Evolutionary conservation across 129 eudicot species (phyloP), one percentile per base, ranked within the genome.

Genomic region (Calendula officinalis): DNA sequence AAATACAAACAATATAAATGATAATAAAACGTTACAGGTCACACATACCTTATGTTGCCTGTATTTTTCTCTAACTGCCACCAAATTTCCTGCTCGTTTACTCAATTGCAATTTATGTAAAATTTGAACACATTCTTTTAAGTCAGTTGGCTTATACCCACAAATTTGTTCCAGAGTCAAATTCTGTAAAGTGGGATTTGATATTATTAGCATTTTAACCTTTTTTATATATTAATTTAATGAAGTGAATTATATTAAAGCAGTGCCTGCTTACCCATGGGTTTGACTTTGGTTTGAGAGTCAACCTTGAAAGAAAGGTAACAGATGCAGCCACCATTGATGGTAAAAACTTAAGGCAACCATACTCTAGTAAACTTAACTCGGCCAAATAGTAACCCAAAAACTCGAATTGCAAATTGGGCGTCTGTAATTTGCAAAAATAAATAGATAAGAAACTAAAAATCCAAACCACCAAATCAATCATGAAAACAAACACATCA

Each of bases 321-420:
- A 71, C 95, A 0, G 97, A 77, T 57, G 97, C 90, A 48, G 97
- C 94, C 15, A 89, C 68, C 75, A 78, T 12, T 37, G 97, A 89
- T 17, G 97, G 95, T 69, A 85, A 58, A 80, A 85, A 89, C 69
- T 80, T 81, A n/a, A 89, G 71, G 47, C 97, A 89, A 8, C 75
- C 77, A 57, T 85, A 83, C 42, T 89, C 97, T 38, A 89, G 66
- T 53, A 89, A 71, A 52, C 96, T 88, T 38, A 89, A 59, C 60
- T 85, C 95, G 1, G 90, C 88, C 27, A 89, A 66, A 69, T 85
- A 89, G 64, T 64, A 75, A 36, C 78, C 74, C 72, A 81, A 58
- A 70, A 81, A 84, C 52, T 88, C 86, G 34, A 80, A 60, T n/a
- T 77, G 62, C 77, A 80, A 70, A 57, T 70, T 73, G 0, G 73